These are phyloP conservation scores for Blastobotrys attinorum DNA, from an alignment of 805 yeast genomes.

Conservation along the genomic window DNA sequence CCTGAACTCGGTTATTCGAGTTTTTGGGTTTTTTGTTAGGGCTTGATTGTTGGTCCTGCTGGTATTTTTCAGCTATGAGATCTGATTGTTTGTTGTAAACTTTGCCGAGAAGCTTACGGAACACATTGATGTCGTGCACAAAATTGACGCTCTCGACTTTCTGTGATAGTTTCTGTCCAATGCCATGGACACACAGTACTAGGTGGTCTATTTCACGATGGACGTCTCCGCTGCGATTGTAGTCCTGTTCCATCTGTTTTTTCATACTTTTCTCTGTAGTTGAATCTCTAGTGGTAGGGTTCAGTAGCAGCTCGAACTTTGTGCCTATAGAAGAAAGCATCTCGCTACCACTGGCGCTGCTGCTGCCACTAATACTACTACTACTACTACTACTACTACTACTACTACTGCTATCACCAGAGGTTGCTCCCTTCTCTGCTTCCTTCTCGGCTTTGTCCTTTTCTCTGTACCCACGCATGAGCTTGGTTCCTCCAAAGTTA, in stretches of 20 bases:
- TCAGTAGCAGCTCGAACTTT: background rate
- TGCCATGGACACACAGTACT: conserved; percentile 88
- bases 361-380: too few species aligned
- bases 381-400: too few species aligned
- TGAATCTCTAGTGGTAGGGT: background rate
- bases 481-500: conserved; percentile 31
- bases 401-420: conserved; percentile 4
- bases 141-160: conserved; percentile 77
- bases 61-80: conserved; percentile 1
- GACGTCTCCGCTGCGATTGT: conserved; percentile 1
- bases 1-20: conserved; percentile 51
- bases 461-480: conserved; percentile 21
- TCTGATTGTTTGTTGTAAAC: conserved; percentile 6
- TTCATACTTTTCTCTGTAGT: background rate
- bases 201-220: conserved; percentile 47
- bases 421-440: conserved; percentile 7
- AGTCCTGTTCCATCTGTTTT: conserved; percentile 3
- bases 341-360: background rate
- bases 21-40: conserved; percentile 1
- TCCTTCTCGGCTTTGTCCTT: conserved; percentile 13
- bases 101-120: conserved; percentile 28
- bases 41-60: background rate
- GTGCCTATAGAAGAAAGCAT: background rate
- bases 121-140: conserved; percentile 68
- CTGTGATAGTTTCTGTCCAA: conserved; percentile 81